Percentiles rank a stretch among this genome's conserved stretches.
Evolutionary conservation across 257 asterid genomes (phyloP).

Genomic region (Prunella vulgaris): DNA sequence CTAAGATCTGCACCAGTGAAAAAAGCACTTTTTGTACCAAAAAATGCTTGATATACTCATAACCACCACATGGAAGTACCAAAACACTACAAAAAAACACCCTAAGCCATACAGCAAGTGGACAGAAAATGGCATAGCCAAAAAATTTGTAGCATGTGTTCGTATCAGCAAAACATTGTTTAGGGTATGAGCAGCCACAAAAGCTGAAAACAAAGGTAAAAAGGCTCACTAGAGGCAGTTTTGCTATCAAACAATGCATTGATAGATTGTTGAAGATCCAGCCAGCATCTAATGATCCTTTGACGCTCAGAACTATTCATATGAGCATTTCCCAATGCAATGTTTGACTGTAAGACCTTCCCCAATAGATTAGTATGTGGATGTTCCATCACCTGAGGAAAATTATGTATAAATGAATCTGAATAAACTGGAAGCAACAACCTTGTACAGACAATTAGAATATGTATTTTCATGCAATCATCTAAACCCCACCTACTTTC

Average conservation of each 20-base stretch:
- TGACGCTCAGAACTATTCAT: slow-evolving; percentile 44
- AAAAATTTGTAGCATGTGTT: background rate
- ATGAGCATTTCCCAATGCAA: slow-evolving; percentile 71
- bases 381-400: slow-evolving; percentile 82
- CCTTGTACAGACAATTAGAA: slow-evolving; percentile 7
- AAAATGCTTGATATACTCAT: background rate
- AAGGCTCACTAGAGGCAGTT: slow-evolving; percentile 57
- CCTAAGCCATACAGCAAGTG: background rate
- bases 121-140: background rate
- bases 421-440: slow-evolving; percentile 3
- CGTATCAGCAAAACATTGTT: background rate
- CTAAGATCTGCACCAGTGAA: background rate
- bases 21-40: background rate
- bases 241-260: slow-evolving; percentile 76
- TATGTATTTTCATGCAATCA: background rate
- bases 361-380: slow-evolving; percentile 77
- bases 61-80: background rate
- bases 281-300: slow-evolving; percentile 64
- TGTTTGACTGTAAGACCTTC: slow-evolving; percentile 73
- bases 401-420: background rate
- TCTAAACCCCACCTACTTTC: background rate
- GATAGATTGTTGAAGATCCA: slow-evolving; percentile 90
- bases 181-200: slow-evolving; percentile 16
- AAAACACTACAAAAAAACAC: background rate
- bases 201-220: slow-evolving; percentile 19